Percentiles rank a stretch among this genome's conserved stretches.
These are phyloP conservation scores for Xylona heveae DNA, from an alignment of 495 filamentous ascomycete genomes.

Conservation along the genomic window DNA sequence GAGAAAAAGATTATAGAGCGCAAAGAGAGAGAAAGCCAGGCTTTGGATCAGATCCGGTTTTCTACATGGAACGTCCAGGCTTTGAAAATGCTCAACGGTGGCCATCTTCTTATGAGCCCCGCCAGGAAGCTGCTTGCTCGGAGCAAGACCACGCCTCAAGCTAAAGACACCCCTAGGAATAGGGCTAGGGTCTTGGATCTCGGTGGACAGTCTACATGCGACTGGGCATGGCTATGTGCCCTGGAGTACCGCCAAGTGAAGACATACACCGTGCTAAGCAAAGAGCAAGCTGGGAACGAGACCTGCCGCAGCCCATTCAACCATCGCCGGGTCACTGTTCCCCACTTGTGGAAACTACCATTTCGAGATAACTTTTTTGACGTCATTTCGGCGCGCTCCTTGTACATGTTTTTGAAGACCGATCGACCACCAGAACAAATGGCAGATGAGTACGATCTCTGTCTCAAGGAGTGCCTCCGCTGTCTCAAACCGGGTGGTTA, in stretches of 20 bases:
- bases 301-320: slow-evolving; percentile 52
- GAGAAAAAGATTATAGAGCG: slow-evolving; percentile 37
- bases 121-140: slow-evolving; percentile 36
- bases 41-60: slow-evolving; percentile 49
- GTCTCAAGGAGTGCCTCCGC: slow-evolving; percentile 67
- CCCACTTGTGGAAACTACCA: slow-evolving; percentile 56
- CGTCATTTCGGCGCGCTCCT: slow-evolving; percentile 72
- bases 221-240: slow-evolving; percentile 92
- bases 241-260: slow-evolving; percentile 63
- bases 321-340: slow-evolving; percentile 59
- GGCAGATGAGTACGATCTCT: slow-evolving; percentile 72
- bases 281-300: slow-evolving; percentile 15
- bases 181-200: slow-evolving; percentile 65
- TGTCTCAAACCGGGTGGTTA: slow-evolving; percentile 83
- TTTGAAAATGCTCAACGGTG: slow-evolving; percentile 54
- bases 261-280: slow-evolving; percentile 67
- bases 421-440: slow-evolving; percentile 29
- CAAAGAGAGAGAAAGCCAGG: slow-evolving; percentile 55
- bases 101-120: slow-evolving; percentile 58
- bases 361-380: slow-evolving; percentile 83
- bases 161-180: slow-evolving; percentile 18
- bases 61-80: slow-evolving; percentile 69
- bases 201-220: slow-evolving; percentile 62
- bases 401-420: slow-evolving; percentile 61
- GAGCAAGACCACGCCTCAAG: slow-evolving; percentile 12